A percentile compares a stretch with the other conserved stretches of the same genome.
Conservation (phyloP, 495 filamentous ascomycete genomes). For the Neurospora discreta region DNA sequence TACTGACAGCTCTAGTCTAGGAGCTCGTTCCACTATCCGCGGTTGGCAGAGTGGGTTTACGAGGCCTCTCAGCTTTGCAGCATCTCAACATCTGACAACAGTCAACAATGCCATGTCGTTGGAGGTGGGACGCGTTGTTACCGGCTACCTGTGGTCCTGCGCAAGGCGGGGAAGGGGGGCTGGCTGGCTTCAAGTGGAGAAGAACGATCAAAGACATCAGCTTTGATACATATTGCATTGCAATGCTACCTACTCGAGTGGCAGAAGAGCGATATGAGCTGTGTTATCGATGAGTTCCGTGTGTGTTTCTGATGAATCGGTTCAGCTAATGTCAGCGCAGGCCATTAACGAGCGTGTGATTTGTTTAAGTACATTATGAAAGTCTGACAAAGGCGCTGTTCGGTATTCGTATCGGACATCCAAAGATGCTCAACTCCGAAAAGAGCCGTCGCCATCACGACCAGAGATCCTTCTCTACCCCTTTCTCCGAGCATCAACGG, state of each 20-base stretch:
- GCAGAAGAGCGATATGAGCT: neutral
- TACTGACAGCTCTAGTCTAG: neutral
- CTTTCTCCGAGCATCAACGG: neutral
- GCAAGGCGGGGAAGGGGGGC: neutral
- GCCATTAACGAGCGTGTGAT: neutral
- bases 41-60: neutral
- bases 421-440: neutral
- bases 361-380: neutral
- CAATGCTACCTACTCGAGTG: neutral
- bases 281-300: neutral
- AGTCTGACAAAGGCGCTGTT: neutral
- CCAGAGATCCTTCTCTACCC: neutral
- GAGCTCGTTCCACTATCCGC: neutral
- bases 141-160: neutral
- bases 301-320: neutral
- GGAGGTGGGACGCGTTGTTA: neutral
- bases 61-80: neutral
- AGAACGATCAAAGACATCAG: neutral
- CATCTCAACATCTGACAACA: neutral
- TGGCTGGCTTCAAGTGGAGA: neutral
- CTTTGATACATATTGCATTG: neutral
- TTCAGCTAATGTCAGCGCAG: neutral
- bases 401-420: neutral
- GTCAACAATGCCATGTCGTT: neutral
- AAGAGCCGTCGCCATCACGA: neutral